phyloP scores from a whole-genome alignment of 306 rosid species.

The Albizia julibrissin region DNA sequence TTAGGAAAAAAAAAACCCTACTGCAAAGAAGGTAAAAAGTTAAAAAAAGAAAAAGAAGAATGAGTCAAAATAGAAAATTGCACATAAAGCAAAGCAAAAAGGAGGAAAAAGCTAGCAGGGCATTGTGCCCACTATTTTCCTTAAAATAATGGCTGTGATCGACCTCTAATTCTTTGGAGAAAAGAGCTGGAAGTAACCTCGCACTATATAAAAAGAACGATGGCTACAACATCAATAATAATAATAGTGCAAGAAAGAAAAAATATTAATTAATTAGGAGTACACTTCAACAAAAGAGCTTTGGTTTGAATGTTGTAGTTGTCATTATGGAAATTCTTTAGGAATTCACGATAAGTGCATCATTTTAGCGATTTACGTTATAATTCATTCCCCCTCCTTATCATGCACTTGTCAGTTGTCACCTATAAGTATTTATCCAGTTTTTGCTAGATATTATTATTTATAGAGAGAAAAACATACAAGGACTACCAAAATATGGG shows the following conservation, averaged over 20 bases:
- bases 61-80: background rate
- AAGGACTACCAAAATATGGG: no score
- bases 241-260: background rate
- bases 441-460: background rate
- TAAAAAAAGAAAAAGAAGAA: background rate
- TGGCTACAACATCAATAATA: background rate
- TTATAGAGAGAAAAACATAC: no score
- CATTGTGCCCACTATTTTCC: background rate
- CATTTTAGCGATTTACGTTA: constrained; percentile 31
- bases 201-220: background rate
- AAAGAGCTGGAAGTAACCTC: background rate
- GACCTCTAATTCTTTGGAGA: background rate
- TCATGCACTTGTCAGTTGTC: background rate
- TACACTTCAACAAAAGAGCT: constrained; percentile 3
- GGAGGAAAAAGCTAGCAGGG: background rate
- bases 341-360: constrained; percentile 36
- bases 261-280: background rate
- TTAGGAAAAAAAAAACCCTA: background rate
- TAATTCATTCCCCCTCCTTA: constrained; percentile 12
- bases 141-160: background rate
- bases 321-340: background rate
- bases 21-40: background rate
- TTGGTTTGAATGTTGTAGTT: constrained; percentile 16
- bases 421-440: background rate
- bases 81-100: background rate